Percentiles rank a stretch among this genome's conserved stretches.
Evolutionary conservation across 768 basidiomycete genomes (phyloP).

Genomic region (Phaeolepiota aurea): DNA sequence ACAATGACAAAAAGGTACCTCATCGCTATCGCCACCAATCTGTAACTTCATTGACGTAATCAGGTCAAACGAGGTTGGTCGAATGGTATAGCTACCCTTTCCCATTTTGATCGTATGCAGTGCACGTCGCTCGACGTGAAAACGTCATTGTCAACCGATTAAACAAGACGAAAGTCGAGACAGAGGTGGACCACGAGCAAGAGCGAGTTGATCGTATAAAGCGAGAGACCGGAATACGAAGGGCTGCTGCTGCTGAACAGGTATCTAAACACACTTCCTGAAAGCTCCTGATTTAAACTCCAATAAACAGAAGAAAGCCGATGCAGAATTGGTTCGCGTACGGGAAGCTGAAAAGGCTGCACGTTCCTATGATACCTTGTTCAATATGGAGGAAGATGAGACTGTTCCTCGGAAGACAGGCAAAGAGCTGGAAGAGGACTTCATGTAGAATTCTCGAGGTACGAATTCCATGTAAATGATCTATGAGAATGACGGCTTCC

Average conservation of each 20-base stretch:
- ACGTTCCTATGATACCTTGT: constrained; percentile 78
- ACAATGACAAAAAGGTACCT: constrained; percentile 76
- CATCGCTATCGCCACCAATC: neutral
- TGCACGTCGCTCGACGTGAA: constrained; percentile 72
- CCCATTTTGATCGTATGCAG: constrained; percentile 33
- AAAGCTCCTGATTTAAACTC: neutral
- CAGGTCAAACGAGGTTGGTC: constrained; percentile 73
- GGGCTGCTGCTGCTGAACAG: constrained; percentile 57
- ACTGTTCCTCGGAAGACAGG: constrained; percentile 47
- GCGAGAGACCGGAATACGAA: constrained; percentile 56
- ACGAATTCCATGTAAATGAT: too few species aligned
- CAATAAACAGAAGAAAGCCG: constrained; percentile 60
- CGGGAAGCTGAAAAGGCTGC: constrained; percentile 86
- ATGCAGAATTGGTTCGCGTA: constrained; percentile 61
- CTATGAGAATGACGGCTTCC: too few species aligned
- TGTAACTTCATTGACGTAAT: neutral
- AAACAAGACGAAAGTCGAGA: constrained; percentile 87
- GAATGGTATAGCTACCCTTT: neutral
- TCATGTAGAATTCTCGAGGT: constrained; percentile 63
- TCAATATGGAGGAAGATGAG: constrained; percentile 56
- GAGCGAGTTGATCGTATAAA: constrained; percentile 80
- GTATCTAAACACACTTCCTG: constrained; percentile 26
- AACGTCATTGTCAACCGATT: constrained; percentile 88
- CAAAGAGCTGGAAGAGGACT: constrained; percentile 79
- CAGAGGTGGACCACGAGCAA: constrained; percentile 83